Evolutionary conservation across 768 basidiomycete genomes (phyloP), one percentile per base, ranked within the genome.

Genomic region (Filobasidium floriforme): DNA sequence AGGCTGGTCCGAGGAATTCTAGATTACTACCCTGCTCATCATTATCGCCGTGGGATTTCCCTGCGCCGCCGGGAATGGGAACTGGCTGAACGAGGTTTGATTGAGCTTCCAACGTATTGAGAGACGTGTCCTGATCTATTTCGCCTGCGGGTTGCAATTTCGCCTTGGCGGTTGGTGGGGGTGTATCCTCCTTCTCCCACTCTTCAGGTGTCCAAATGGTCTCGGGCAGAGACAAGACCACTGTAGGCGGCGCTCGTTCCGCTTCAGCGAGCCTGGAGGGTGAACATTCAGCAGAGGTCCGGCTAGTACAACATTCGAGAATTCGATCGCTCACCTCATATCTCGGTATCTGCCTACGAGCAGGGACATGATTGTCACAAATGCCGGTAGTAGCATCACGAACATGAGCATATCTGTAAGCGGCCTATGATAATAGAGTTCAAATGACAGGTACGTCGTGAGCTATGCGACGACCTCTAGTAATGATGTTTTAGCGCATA

Each of bases 301-400:
- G 14, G 15, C 5, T 22, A 6, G 22, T 4, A 44, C 43, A 49
- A 49, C 15, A 49, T 49, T 22, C 22, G 14, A 41, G 28, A 26
- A 14, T n/a, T 2, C 14, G 62, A 10, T 18, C 11, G 19, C 41
- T 73, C 63, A 75, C 76, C 75, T 64, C 10, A 73, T 71, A 6
- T 71, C 61, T 41, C 93, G 88, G 40, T 94, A 81, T 49, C 92
- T 90, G 73, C 96, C 92, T 18, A 96, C 83, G 66, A 94, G 83
- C 46, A 96, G 85, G 0, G 92, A 94, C 68, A 90, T 79, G 73
- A 96, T 88, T 0, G 93, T 92, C 68, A 98, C 83, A 29, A 87
- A 82, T 7, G 90, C 92, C 1, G 94, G 94, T 19, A 97, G 86
- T 67, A 97, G 84, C 61, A 97, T 83, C 43, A 97, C 89, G 67